Percentiles rank a stretch among this genome's conserved stretches.
Conservation (phyloP, 2,329 filamentous ascomycete genomes). For the Clonostachys rosea region DNA sequence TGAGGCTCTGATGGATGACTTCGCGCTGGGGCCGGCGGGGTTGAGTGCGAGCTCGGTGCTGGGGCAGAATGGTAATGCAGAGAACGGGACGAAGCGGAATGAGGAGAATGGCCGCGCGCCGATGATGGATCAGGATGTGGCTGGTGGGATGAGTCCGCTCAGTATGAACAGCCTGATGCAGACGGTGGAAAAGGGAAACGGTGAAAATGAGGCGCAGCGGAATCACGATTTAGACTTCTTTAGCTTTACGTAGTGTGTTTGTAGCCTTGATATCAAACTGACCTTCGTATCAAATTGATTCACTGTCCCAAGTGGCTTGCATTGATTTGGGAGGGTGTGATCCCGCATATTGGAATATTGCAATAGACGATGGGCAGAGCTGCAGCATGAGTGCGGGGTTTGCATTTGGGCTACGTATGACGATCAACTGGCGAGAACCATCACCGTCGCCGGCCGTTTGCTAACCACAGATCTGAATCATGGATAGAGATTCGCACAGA, state of each 20-base stretch:
- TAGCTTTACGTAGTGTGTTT: slow-evolving; percentile 13
- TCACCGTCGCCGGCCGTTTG: no score
- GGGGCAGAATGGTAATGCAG: slow-evolving; percentile 13
- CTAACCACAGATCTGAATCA: no score
- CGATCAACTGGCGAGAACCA: no score
- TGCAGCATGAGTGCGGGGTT: no score
- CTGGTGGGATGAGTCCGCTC: slow-evolving; percentile 16
- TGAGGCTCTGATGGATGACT: slow-evolving; percentile 16
- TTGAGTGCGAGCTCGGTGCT: slow-evolving; percentile 19
- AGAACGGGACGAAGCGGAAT: slow-evolving; percentile 8
- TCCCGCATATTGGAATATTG: no score
- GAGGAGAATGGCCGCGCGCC: not conserved
- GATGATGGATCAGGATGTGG: slow-evolving; percentile 1
- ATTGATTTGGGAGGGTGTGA: no score
- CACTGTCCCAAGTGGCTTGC: no score
- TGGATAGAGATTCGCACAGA: no score
- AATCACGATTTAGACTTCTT: slow-evolving; percentile 35
- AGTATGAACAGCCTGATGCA: slow-evolving; percentile 23
- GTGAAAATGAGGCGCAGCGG: slow-evolving; percentile 11
- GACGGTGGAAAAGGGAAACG: slow-evolving; percentile 16
- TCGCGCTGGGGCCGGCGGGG: slow-evolving; percentile 16
- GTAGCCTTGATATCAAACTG: no score
- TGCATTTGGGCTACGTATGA: no score
- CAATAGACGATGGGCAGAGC: no score
- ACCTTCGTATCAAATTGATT: no score